Evolutionary conservation across 805 yeast species (phyloP), one percentile per base, ranked within the genome.

Genomic region (Lachancea sp.): DNA sequence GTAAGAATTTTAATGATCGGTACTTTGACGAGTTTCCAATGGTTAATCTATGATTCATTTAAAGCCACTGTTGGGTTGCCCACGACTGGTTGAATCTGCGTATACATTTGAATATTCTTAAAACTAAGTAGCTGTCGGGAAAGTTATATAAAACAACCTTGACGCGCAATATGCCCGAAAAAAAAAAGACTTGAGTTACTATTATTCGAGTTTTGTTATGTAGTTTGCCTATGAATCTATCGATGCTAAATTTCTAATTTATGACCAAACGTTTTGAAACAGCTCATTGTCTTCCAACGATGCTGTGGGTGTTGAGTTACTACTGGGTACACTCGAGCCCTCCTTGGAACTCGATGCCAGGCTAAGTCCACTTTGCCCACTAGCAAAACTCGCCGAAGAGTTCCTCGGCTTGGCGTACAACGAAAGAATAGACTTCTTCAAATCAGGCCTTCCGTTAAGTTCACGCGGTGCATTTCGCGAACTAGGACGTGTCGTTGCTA

Each of bases 1-100:
- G 92, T 88, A 45, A 83, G 97, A 75, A 89, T 90, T 54, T 75
- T 88, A 46, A 90, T 92, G 98, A 78, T 92, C 63, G 97, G 97
- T 71, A 90, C 97, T 7, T 74, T 90, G 63, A 92, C 97, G 20
- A 96, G 96, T 47, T 77, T 83, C 74, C 98, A 90, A 71, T 90
- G 97, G 97, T 75, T 90, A 60, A 75, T 92, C 47, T 90, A 90
- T 69, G 98, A 92, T 65, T 83, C 96, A 7, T 90, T 90, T 74
- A 90, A 90, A 70, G 94, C 88, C n/a, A 77, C 77, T 53, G 78
- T 87, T 44, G 98, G 98, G 5, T 75, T 90, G 53, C 97, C 97
- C 57, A 89, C 97, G 28, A 83, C 96, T 20, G 97, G 97, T 51
- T 73, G 70, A 19, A 25, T 30, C 20, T 9, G n/a, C 7, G 8